These are phyloP conservation scores for Achlya hypogyna DNA, from an alignment of 352 stramenopile species.

Conservation along the genomic window DNA sequence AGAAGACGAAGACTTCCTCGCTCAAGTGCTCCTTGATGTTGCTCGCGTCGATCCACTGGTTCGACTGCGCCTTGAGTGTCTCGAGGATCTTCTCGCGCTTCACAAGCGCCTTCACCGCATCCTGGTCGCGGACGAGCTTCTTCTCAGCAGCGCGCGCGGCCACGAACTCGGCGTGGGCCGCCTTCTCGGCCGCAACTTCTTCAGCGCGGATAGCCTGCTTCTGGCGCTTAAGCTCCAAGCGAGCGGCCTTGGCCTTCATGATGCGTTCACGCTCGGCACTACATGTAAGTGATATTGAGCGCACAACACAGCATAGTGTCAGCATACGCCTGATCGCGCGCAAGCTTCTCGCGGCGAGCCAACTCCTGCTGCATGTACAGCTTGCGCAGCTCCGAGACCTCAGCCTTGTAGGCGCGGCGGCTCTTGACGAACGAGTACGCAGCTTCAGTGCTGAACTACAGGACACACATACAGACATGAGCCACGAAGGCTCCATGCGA, in stretches of 20 bases:
- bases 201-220: conserved; percentile 73
- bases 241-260: conserved; percentile 79
- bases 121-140: conserved; percentile 54
- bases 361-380: conserved; percentile 66
- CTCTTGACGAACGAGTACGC: conserved; percentile 70
- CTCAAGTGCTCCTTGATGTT: conserved; percentile 74
- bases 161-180: conserved; percentile 66
- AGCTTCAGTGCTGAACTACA: conserved; percentile 19
- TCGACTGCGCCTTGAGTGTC: conserved; percentile 47
- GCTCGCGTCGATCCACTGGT: conserved; percentile 58
- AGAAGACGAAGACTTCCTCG: conserved; percentile 81
- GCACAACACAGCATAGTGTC: background rate
- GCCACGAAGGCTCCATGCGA: background rate
- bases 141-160: conserved; percentile 76
- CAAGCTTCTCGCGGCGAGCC: conserved; percentile 64
- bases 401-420: conserved; percentile 53
- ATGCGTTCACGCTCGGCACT: conserved; percentile 63
- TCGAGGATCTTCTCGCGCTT: conserved; percentile 60
- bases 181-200: conserved; percentile 74
- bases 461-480: background rate
- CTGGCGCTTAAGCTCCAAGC: conserved; percentile 81
- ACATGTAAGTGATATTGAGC: background rate
- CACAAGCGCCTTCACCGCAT: conserved; percentile 46
- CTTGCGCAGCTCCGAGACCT: conserved; percentile 57
- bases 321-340: conserved; percentile 34